Evolutionary conservation across 495 filamentous ascomycete species (phyloP).

Genomic region (Lepidopterella palustris): DNA sequence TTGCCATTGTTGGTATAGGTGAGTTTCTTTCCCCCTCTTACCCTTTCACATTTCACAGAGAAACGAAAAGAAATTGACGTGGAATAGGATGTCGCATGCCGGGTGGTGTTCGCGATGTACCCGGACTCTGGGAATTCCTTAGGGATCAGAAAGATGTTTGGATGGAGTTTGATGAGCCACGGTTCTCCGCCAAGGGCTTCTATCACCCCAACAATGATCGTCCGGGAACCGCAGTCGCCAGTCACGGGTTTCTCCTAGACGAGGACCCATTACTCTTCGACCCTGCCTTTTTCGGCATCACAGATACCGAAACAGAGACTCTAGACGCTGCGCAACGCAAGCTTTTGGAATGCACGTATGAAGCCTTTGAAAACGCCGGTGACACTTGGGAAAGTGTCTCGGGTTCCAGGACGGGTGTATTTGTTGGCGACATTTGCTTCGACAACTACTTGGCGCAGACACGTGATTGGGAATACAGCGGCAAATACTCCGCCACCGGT

Average conservation of each 20-base stretch:
- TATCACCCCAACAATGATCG: conserved; percentile 14
- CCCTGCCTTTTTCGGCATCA: conserved; percentile 16
- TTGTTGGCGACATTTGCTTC: conserved; percentile 12
- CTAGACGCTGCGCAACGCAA: conserved; percentile 20
- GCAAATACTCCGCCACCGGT: conserved; percentile 1
- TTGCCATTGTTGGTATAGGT: too few species aligned
- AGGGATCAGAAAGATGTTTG: not conserved
- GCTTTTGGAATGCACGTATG: conserved; percentile 28
- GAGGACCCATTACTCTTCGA: conserved; percentile 18
- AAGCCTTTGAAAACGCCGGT: conserved; percentile 32
- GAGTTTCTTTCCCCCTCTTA: too few species aligned
- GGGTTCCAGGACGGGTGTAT: conserved; percentile 12
- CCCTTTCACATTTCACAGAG: too few species aligned
- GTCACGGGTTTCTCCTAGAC: conserved; percentile 9
- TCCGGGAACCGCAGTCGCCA: conserved; percentile 3
- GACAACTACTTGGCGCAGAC: conserved; percentile 13
- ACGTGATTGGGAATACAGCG: conserved; percentile 9
- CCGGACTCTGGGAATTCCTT: not conserved
- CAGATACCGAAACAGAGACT: not conserved
- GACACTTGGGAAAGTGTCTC: conserved; percentile 28
- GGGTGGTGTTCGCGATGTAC: not conserved
- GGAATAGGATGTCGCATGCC: not conserved
- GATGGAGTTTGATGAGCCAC: not conserved
- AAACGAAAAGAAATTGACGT: too few species aligned
- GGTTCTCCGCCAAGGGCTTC: conserved; percentile 6